A percentile compares a stretch with the other conserved stretches of the same genome.
These are phyloP conservation scores for Helminthosporium solani DNA, from an alignment of 2,329 filamentous ascomycete species.

Conservation along the genomic window DNA sequence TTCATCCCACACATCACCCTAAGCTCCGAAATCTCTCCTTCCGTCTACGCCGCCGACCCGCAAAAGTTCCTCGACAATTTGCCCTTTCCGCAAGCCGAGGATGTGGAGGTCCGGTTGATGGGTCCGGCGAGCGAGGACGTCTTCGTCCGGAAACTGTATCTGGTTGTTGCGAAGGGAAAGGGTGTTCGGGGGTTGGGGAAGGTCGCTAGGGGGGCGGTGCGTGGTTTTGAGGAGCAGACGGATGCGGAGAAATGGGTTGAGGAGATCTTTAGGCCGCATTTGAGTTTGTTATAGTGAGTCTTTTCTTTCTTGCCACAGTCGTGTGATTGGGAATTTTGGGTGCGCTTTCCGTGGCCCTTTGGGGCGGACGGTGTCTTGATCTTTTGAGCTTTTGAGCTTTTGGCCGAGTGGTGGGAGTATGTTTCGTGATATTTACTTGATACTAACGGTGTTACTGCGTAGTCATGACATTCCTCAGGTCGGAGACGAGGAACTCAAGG, in stretches of 20 bases:
- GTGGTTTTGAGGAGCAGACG: constrained; percentile 22
- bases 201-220: constrained; percentile 28
- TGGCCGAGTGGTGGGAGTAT: too few relatives aligned
- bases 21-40: constrained; percentile 38
- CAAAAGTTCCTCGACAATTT: constrained; percentile 43
- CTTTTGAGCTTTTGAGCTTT: too few relatives aligned
- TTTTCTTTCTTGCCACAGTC: not conserved
- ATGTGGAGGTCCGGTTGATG: constrained; percentile 31
- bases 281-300: constrained; percentile 47
- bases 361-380: too few relatives aligned
- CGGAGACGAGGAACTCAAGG: constrained; percentile 18
- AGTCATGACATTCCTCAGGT: constrained; percentile 32
- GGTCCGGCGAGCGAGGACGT: constrained; percentile 36
- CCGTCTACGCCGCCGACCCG: constrained; percentile 28
- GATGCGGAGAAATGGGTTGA: constrained; percentile 34
- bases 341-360: too few relatives aligned
- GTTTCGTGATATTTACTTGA: not conserved
- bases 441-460: too few relatives aligned
- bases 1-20: constrained; percentile 48
- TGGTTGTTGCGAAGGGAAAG: constrained; percentile 35
- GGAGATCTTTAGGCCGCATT: constrained; percentile 40
- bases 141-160: constrained; percentile 44
- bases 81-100: constrained; percentile 15
- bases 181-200: constrained; percentile 31
- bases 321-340: not conserved